phyloP scores from a whole-genome alignment of 768 basidiomycete species.

The Tephrocybe rancida region DNA sequence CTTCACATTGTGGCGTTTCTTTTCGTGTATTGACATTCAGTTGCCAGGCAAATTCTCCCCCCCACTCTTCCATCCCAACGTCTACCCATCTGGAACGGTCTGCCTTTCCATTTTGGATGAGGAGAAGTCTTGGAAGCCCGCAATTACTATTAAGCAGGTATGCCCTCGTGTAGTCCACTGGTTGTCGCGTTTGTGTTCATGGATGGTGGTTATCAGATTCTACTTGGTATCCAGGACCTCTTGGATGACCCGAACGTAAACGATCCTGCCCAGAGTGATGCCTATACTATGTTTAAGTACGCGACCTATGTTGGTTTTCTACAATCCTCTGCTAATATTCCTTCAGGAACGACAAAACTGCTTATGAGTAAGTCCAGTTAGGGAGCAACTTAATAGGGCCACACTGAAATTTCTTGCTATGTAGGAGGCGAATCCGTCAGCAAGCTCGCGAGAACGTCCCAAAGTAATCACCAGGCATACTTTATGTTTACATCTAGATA shows the following conservation, averaged over 20 bases:
- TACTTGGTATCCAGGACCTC: constrained; percentile 94
- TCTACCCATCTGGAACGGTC: constrained; percentile 98
- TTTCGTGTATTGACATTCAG: neutral
- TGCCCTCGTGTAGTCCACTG: constrained; percentile 11
- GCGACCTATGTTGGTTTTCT: constrained; percentile 27
- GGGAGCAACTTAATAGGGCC: neutral
- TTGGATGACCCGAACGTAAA: constrained; percentile 95
- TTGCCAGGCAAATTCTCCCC: constrained; percentile 91
- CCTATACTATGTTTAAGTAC: constrained; percentile 98
- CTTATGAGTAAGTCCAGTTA: constrained; percentile 76
- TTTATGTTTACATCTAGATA: neutral
- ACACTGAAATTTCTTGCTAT: neutral
- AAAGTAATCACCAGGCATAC: constrained; percentile 52
- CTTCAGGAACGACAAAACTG: constrained; percentile 85
- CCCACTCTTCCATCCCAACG: constrained; percentile 96
- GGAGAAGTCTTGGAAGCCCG: constrained; percentile 98
- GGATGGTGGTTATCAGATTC: constrained; percentile 57
- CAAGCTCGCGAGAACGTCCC: constrained; percentile 92
- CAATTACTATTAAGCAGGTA: constrained; percentile 98
- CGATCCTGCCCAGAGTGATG: constrained; percentile 98
- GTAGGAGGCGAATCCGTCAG: constrained; percentile 74
- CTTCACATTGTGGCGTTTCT: neutral
- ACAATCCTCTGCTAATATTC: constrained; percentile 12
- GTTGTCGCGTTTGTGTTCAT: neutral
- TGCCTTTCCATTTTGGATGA: constrained; percentile 98